Percentiles rank a stretch among this genome's conserved stretches.
phyloP scores from a whole-genome alignment of 2,329 filamentous ascomycete genomes.

The Clonostachys chloroleuca region DNA sequence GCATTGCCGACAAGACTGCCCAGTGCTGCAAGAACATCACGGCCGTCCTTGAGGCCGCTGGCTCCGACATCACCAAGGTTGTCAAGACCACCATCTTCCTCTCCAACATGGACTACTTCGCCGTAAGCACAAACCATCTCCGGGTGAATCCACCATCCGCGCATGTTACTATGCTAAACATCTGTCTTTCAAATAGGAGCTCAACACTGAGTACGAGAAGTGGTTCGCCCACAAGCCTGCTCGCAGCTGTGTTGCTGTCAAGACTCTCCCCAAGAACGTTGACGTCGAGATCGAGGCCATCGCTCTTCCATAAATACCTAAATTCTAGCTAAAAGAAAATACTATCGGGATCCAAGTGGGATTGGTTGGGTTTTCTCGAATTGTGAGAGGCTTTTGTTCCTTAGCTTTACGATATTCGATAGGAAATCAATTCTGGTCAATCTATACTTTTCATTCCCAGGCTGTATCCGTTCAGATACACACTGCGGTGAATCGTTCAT shows the following conservation, averaged over 20 bases:
- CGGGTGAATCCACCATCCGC: neutral
- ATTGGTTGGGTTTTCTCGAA: too few relatives aligned
- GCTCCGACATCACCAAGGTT: slow-evolving; percentile 71
- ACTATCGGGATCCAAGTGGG: too few relatives aligned
- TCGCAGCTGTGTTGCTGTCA: slow-evolving; percentile 86
- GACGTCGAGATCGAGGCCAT: slow-evolving; percentile 90
- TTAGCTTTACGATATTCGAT: too few relatives aligned
- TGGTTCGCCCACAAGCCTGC: slow-evolving; percentile 82
- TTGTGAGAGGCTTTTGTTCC: too few relatives aligned
- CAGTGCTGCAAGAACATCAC: slow-evolving; percentile 72
- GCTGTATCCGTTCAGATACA: too few relatives aligned
- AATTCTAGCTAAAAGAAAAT: too few relatives aligned
- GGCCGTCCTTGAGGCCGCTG: slow-evolving; percentile 78
- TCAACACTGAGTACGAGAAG: slow-evolving; percentile 84
- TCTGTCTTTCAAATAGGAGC: slow-evolving; percentile 39
- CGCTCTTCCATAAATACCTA: slow-evolving; percentile 53
- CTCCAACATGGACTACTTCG: slow-evolving; percentile 86
- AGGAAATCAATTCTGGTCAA: too few relatives aligned
- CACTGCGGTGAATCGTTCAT: too few relatives aligned
- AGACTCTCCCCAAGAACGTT: slow-evolving; percentile 80
- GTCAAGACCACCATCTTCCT: slow-evolving; percentile 94
- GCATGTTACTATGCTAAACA: too few relatives aligned
- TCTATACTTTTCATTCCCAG: too few relatives aligned
- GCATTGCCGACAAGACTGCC: slow-evolving; percentile 59
- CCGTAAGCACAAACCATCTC: slow-evolving; percentile 29